phyloP scores from a whole-genome alignment of 176 grass and related monocot genomes.

The Aegilops tauschii region DNA sequence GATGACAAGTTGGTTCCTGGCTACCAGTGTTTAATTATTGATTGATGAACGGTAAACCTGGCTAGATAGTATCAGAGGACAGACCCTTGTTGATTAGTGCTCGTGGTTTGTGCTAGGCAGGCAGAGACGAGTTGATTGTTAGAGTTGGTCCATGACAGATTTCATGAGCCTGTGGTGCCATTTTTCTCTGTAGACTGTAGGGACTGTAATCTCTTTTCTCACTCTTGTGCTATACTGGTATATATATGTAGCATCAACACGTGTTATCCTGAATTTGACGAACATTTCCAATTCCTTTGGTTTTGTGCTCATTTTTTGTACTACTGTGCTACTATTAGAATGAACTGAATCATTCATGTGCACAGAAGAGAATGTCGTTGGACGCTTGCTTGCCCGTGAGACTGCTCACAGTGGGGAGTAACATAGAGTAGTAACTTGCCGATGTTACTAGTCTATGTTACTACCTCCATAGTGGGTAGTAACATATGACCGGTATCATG shows the following conservation, averaged over 20 bases:
- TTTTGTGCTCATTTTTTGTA: not conserved
- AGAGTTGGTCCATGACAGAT: not conserved
- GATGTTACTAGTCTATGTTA: too few relatives aligned
- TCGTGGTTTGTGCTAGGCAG: not conserved
- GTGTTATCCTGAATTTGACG: not conserved
- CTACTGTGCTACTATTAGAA: too few relatives aligned
- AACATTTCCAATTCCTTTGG: not conserved
- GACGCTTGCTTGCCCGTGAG: not conserved
- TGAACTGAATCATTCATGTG: not conserved
- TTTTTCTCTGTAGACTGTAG: not conserved
- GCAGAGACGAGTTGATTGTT: not conserved
- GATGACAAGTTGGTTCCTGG: not conserved
- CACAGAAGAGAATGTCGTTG: not conserved
- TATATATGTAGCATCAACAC: not conserved
- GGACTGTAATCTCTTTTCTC: not conserved
- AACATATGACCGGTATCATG: too few relatives aligned
- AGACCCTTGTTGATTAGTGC: not conserved
- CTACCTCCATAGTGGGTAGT: too few relatives aligned
- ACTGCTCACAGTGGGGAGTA: too few relatives aligned
- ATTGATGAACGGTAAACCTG: not conserved
- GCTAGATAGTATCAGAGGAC: not conserved
- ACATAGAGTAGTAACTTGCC: too few relatives aligned
- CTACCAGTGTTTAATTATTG: not conserved
- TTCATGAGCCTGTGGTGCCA: not conserved
- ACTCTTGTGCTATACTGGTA: not conserved